Percentiles rank a stretch among this genome's conserved stretches.
Evolutionary conservation across 106 monocot genomes (phyloP).

Genomic region (Narthecium ossifragum): DNA sequence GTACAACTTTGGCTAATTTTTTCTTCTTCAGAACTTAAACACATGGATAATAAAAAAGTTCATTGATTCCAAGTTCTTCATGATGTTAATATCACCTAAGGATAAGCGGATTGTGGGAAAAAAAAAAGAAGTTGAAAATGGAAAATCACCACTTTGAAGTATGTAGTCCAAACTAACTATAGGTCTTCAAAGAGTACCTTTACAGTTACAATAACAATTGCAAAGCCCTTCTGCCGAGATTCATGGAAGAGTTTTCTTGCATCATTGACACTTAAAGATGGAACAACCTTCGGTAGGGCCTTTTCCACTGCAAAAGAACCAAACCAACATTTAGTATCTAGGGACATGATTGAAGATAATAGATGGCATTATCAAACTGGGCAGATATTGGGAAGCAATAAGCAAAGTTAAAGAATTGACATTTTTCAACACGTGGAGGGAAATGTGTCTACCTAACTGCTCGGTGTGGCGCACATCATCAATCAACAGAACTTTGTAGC

Average conservation of each 20-base stretch:
- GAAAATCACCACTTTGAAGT: too few species aligned
- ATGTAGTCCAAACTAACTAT: too few species aligned
- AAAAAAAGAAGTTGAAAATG: too few species aligned
- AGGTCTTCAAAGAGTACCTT: slow-evolving; percentile 39
- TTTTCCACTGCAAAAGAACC: slow-evolving; percentile 38
- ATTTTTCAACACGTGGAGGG: neutral
- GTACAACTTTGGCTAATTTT: too few species aligned
- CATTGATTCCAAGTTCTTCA: too few species aligned
- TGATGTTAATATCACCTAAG: too few species aligned
- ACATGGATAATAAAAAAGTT: too few species aligned
- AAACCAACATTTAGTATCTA: neutral
- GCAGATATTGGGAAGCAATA: neutral
- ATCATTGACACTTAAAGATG: slow-evolving; percentile 26
- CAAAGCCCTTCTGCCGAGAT: slow-evolving; percentile 47
- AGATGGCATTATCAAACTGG: neutral
- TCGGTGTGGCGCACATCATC: slow-evolving; percentile 64
- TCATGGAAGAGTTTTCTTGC: slow-evolving; percentile 53
- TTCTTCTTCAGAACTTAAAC: too few species aligned
- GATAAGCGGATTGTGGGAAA: too few species aligned
- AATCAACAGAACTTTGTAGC: slow-evolving; percentile 65
- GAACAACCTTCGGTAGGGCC: slow-evolving; percentile 48
- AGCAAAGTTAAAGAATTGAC: neutral
- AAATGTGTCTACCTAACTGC: slow-evolving; percentile 26
- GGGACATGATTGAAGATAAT: neutral
- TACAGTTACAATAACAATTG: slow-evolving; percentile 54